Conservation (phyloP, 257 asterid genomes). For the Fraxinus americana region DNA sequence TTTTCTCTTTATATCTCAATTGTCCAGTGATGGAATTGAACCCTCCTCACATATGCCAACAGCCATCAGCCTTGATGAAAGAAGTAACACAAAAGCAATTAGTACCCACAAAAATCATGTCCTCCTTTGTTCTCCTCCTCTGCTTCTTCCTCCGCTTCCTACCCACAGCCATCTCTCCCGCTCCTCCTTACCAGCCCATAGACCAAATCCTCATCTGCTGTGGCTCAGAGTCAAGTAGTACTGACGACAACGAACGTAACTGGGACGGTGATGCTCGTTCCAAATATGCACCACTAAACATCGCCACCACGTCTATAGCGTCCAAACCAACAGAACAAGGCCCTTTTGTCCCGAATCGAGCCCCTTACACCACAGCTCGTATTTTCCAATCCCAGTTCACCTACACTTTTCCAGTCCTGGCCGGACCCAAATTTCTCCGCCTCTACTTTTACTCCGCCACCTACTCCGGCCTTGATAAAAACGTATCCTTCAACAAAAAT, state of each 20-base stretch:
- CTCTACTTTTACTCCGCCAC: slow-evolving; percentile 47
- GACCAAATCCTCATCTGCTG: slow-evolving; percentile 57
- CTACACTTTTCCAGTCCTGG: slow-evolving; percentile 41
- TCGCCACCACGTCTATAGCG: slow-evolving; percentile 28
- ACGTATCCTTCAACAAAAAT: background rate
- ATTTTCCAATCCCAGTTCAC: slow-evolving; percentile 42
- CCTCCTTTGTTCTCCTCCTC: slow-evolving; percentile 5
- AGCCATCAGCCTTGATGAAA: background rate
- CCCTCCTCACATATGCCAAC: background rate
- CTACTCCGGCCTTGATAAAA: slow-evolving; percentile 27
- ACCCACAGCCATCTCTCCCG: background rate
- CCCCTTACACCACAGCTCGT: slow-evolving; percentile 50
- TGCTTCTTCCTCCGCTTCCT: slow-evolving; percentile 17
- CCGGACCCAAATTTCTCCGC: slow-evolving; percentile 59
- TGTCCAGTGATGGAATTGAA: background rate
- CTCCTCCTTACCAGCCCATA: slow-evolving; percentile 30
- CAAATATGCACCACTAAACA: slow-evolving; percentile 21
- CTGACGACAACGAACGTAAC: slow-evolving; percentile 24
- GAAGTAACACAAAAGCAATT: background rate
- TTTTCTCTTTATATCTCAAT: background rate
- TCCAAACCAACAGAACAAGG: slow-evolving; percentile 18
- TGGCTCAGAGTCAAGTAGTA: slow-evolving; percentile 29
- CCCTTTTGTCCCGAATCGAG: slow-evolving; percentile 10
- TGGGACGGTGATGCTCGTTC: slow-evolving; percentile 50
- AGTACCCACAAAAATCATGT: slow-evolving; percentile 23